phyloP scores from a whole-genome alignment of 345 rosid genomes.

The Zanthoxylum bungeanum region DNA sequence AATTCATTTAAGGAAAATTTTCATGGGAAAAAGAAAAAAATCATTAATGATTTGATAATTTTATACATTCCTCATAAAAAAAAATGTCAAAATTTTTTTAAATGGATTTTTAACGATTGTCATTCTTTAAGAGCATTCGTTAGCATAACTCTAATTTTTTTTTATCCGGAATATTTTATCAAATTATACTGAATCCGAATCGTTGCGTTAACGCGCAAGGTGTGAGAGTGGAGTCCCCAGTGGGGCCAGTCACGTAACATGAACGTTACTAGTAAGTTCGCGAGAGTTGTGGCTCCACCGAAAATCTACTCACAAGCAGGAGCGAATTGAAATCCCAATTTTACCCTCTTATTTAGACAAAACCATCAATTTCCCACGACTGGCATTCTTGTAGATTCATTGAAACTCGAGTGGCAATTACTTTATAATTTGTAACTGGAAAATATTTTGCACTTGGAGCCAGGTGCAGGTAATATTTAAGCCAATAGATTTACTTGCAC shows the following conservation, averaged over 20 bases:
- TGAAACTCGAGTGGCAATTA: background rate
- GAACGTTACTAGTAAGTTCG: constrained; percentile 16
- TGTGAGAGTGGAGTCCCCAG: too few relatives aligned
- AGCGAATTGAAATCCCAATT: background rate
- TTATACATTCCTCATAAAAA: too few relatives aligned
- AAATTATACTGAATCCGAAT: too few relatives aligned
- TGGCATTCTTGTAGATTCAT: constrained; percentile 10
- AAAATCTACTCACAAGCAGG: background rate
- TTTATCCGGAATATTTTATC: too few relatives aligned
- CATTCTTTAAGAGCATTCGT: too few relatives aligned
- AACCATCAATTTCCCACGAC: background rate
- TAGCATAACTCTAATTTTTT: too few relatives aligned
- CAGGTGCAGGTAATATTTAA: constrained; percentile 19
- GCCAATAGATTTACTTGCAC: constrained; percentile 48
- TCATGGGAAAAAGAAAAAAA: too few relatives aligned
- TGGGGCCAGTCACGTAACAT: constrained; percentile 21
- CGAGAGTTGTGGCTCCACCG: constrained; percentile 11
- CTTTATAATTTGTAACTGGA: background rate
- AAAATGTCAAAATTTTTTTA: too few relatives aligned
- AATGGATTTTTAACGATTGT: too few relatives aligned
- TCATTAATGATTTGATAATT: too few relatives aligned
- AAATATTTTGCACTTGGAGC: constrained; percentile 2
- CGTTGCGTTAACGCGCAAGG: constrained; percentile 40
- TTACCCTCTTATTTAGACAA: background rate
- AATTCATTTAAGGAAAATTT: too few relatives aligned